These are phyloP conservation scores for Sanghuangporus weigelae DNA, from an alignment of 1,284 basidiomycete species.

Conservation along the genomic window DNA sequence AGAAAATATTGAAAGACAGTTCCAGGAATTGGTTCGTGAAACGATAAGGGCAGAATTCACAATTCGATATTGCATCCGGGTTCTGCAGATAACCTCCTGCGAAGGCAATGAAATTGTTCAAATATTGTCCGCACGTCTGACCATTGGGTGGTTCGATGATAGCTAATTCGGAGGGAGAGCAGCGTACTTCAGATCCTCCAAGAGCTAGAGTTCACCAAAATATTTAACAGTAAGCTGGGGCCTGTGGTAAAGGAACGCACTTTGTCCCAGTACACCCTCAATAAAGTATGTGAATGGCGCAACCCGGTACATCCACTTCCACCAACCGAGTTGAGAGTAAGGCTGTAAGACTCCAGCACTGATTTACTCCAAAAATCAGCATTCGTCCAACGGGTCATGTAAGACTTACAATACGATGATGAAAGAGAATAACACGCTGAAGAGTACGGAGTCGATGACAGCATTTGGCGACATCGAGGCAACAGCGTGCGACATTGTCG, in stretches of 20 bases:
- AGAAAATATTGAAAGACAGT: slow-evolving; percentile 42
- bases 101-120: slow-evolving; percentile 44
- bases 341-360: slow-evolving; percentile 15
- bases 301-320: slow-evolving; percentile 18
- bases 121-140: slow-evolving; percentile 54
- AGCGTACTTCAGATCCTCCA: slow-evolving; percentile 48
- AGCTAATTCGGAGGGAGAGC: slow-evolving; percentile 48
- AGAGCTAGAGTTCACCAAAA: slow-evolving; percentile 27
- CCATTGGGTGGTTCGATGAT: slow-evolving; percentile 51
- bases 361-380: background rate
- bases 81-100: slow-evolving; percentile 64
- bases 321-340: slow-evolving; percentile 13
- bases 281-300: slow-evolving; percentile 37
- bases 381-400: background rate
- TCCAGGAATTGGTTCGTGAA: slow-evolving; percentile 40
- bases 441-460: slow-evolving; percentile 12
- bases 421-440: slow-evolving; percentile 18
- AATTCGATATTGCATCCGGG: slow-evolving; percentile 43
- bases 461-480: slow-evolving; percentile 18
- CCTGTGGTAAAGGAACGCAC: background rate
- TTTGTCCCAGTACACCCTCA: slow-evolving; percentile 21
- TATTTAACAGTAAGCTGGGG: background rate
- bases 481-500: slow-evolving; percentile 20
- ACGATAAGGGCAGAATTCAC: slow-evolving; percentile 48
- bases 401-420: slow-evolving; percentile 16